A percentile compares a stretch with the other conserved stretches of the same genome.
phyloP scores from a whole-genome alignment of 306 rosid genomes.

The Pterocarpus santalinus region DNA sequence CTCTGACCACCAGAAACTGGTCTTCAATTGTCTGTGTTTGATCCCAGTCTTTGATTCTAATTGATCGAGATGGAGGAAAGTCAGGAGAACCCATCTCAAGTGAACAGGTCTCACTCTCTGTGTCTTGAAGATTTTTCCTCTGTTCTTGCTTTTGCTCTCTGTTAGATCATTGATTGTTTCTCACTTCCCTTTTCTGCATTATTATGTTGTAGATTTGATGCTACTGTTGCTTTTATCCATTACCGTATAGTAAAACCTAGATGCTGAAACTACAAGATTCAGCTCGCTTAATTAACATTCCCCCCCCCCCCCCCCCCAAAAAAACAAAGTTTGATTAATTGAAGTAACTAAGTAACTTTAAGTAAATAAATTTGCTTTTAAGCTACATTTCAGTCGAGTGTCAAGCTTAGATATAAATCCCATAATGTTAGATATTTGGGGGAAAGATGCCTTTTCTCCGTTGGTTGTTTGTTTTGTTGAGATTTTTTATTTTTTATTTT shows the following conservation, averaged over 20 bases:
- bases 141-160: background rate
- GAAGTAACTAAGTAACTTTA: background rate
- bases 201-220: constrained; percentile 37
- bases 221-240: constrained; percentile 15
- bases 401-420: background rate
- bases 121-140: constrained; percentile 24
- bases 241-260: constrained; percentile 9
- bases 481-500: no score
- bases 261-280: constrained; percentile 24
- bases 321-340: background rate
- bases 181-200: background rate
- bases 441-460: constrained; percentile 1
- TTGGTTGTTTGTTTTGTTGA: constrained; percentile 3
- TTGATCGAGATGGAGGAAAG: constrained; percentile 53
- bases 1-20: background rate
- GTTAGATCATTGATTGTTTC: constrained; percentile 23
- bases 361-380: background rate
- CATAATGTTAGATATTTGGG: constrained; percentile 19
- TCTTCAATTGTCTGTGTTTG: constrained; percentile 12
- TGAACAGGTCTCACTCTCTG: constrained; percentile 58
- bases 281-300: background rate
- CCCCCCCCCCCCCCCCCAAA: no score
- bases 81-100: constrained; percentile 44
- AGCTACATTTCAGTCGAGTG: background rate
- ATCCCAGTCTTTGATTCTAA: constrained; percentile 23